Evolutionary conservation across 305 asterid species (phyloP).

Genomic region (Ajuga reptans): DNA sequence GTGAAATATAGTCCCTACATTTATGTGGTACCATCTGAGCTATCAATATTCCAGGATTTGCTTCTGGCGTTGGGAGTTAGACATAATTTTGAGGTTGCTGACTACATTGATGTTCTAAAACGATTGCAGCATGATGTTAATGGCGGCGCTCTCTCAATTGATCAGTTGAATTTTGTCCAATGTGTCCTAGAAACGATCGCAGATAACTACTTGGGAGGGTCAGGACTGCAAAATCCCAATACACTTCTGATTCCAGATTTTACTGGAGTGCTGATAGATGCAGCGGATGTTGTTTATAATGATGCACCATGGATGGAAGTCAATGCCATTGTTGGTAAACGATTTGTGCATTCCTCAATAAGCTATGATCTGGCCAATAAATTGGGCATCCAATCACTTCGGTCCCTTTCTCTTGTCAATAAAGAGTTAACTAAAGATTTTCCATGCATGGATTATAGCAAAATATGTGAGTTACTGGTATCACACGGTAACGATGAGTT

Average conservation of each 20-base stretch:
- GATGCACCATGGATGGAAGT: conserved; percentile 97
- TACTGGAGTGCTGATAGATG: conserved; percentile 68
- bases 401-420: conserved; percentile 74
- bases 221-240: conserved; percentile 39
- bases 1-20: conserved; percentile 90
- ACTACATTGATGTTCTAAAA: conserved; percentile 60
- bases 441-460: conserved; percentile 88
- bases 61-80: conserved; percentile 85
- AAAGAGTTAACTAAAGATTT: conserved; percentile 85
- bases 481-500: conserved; percentile 63
- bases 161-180: conserved; percentile 76
- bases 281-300: conserved; percentile 74
- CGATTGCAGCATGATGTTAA: conserved; percentile 63
- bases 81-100: conserved; percentile 62
- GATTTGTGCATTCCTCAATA: conserved; percentile 64
- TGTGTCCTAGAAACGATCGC: conserved; percentile 80
- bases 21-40: conserved; percentile 91
- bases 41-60: conserved; percentile 70
- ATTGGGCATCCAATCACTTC: conserved; percentile 84
- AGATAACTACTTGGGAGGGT: conserved; percentile 48
- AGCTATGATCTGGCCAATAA: conserved; percentile 69
- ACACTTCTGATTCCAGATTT: conserved; percentile 68
- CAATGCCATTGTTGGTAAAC: conserved; percentile 57
- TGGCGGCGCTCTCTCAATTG: conserved; percentile 54
- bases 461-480: conserved; percentile 66